These are phyloP conservation scores for Trichosporon sp. DNA, from an alignment of 1,284 basidiomycete species.

Conservation along the genomic window DNA sequence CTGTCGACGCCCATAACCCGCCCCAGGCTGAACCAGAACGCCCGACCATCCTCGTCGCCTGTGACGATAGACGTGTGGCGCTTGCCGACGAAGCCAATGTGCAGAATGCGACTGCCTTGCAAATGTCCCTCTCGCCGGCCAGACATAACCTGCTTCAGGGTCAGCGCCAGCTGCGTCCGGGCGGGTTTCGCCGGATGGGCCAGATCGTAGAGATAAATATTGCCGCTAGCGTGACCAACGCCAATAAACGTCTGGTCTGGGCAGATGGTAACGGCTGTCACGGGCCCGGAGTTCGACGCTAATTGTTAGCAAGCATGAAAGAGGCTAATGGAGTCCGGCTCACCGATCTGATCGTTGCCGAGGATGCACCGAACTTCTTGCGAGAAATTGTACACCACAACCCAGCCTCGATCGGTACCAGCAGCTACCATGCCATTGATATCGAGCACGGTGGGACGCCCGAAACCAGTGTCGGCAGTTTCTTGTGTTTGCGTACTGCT, in stretches of 20 bases:
- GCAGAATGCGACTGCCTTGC: constrained; percentile 73
- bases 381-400: constrained; percentile 83
- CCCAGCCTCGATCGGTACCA: constrained; percentile 72
- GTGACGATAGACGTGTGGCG: constrained; percentile 90
- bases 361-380: constrained; percentile 76
- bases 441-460: constrained; percentile 71
- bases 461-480: constrained; percentile 33
- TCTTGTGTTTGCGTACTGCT: neutral
- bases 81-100: constrained; percentile 83
- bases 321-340: constrained; percentile 30
- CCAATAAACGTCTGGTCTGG: constrained; percentile 91
- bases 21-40: constrained; percentile 92
- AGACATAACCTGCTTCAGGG: constrained; percentile 55
- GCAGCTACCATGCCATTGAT: constrained; percentile 85
- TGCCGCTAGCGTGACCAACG: constrained; percentile 77
- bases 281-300: constrained; percentile 66
- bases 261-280: constrained; percentile 84
- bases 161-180: constrained; percentile 32
- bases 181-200: constrained; percentile 56
- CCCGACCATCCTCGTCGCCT: constrained; percentile 83
- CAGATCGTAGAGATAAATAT: constrained; percentile 82
- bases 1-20: constrained; percentile 94
- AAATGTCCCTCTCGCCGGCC: constrained; percentile 93
- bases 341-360: constrained; percentile 63
- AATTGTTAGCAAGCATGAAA: constrained; percentile 7